Evolutionary conservation across 495 filamentous ascomycete species (phyloP).

Genomic region (Delitschia confertaspora): DNA sequence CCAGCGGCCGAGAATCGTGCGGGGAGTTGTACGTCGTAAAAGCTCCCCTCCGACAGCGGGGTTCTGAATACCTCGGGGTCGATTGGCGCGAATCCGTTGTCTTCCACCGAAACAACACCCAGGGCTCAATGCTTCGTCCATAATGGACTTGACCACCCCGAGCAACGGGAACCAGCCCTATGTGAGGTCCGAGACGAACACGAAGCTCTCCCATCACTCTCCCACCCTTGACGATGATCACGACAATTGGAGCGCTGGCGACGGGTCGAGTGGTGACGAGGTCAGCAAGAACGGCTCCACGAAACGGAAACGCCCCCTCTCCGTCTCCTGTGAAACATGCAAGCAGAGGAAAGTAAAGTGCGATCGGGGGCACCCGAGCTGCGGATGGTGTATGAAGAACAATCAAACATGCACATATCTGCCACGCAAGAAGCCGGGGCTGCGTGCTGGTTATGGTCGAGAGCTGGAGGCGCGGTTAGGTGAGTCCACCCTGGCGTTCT

Average conservation of each 20-base stretch:
- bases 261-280: constrained; percentile 27
- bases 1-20: too few relatives aligned
- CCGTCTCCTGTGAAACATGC: constrained; percentile 66
- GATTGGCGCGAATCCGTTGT: neutral
- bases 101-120: neutral
- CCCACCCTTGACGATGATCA: constrained; percentile 22
- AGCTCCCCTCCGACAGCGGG: constrained; percentile 6
- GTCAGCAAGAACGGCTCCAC: constrained; percentile 34
- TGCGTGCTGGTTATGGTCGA: constrained; percentile 77
- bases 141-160: constrained; percentile 13
- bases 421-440: constrained; percentile 74
- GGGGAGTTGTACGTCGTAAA: too few relatives aligned
- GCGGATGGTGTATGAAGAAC: constrained; percentile 82
- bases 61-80: neutral
- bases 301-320: constrained; percentile 47
- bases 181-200: constrained; percentile 15
- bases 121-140: neutral
- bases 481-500: constrained; percentile 30
- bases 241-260: constrained; percentile 22
- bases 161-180: constrained; percentile 10
- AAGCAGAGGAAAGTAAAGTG: constrained; percentile 67
- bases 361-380: constrained; percentile 59
- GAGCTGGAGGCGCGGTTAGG: constrained; percentile 73
- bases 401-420: constrained; percentile 71
- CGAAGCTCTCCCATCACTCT: constrained; percentile 23